These are phyloP conservation scores for Trichoderma sp. DNA, from an alignment of 2,329 filamentous ascomycete genomes.

Conservation along the genomic window DNA sequence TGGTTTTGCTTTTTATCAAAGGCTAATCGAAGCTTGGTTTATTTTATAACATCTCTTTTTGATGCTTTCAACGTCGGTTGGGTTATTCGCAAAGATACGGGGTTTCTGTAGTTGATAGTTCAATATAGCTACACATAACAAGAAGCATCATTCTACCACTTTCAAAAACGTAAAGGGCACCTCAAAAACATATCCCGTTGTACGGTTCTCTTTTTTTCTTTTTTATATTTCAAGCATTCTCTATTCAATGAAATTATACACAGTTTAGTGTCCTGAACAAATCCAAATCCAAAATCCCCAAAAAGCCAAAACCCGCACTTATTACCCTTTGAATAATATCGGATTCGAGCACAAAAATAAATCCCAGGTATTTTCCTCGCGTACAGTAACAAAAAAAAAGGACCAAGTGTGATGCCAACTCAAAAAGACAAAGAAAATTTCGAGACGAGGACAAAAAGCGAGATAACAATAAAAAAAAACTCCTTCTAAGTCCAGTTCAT, in stretches of 20 bases:
- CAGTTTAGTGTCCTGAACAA: background rate
- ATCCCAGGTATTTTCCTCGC: background rate
- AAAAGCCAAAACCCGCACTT: background rate
- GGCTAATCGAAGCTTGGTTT: background rate
- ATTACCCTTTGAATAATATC: background rate
- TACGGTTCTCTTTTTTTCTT: background rate
- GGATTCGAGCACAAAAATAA: background rate
- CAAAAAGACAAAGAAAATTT: background rate
- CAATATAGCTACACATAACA: background rate
- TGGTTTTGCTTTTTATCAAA: background rate
- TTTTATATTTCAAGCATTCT: background rate
- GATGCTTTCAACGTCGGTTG: background rate
- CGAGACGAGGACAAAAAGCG: background rate
- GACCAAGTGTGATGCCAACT: background rate
- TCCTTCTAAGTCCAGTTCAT: conserved; percentile 15
- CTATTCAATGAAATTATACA: background rate
- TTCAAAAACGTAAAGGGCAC: background rate
- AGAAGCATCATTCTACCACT: background rate
- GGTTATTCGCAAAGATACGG: background rate
- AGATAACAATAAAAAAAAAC: conserved; percentile 5
- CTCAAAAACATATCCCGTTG: background rate
- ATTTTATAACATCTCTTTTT: background rate
- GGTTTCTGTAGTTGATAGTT: background rate
- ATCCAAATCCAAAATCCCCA: background rate
- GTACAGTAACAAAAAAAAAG: background rate